Evolutionary conservation across 2,329 filamentous ascomycete species (phyloP).

Genomic region (Aspergillus uvarum): DNA sequence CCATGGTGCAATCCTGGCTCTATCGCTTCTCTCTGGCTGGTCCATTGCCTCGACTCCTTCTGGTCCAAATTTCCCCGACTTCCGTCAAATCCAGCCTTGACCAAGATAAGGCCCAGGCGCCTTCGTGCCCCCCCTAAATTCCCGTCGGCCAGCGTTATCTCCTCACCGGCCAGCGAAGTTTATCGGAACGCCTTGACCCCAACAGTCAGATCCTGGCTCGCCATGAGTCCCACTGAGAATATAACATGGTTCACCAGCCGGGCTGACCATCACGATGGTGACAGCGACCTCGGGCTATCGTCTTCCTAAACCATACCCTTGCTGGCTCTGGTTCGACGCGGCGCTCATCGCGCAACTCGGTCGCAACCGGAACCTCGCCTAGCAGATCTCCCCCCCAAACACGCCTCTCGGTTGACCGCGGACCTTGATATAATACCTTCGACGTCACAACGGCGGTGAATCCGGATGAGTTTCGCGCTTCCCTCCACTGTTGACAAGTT

Average conservation of each 20-base stretch:
- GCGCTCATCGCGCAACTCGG: slow-evolving; percentile 3
- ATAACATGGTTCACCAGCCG: slow-evolving; percentile 4
- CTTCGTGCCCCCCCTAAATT: slow-evolving; percentile 5
- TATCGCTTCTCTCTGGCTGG: slow-evolving; percentile 19
- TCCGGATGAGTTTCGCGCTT: not conserved
- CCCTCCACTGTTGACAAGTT: not conserved
- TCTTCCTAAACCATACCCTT: not conserved
- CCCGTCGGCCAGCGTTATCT: slow-evolving; percentile 2
- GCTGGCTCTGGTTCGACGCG: not conserved
- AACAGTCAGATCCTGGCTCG: not conserved
- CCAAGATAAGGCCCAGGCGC: not conserved
- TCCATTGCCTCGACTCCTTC: slow-evolving; percentile 8
- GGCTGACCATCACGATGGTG: not conserved
- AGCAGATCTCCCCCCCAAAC: not conserved
- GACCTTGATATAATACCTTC: slow-evolving; percentile 3
- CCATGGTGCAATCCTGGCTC: slow-evolving; percentile 5
- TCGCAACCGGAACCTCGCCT: not conserved
- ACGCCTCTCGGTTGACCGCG: not conserved
- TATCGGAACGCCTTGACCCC: slow-evolving; percentile 7
- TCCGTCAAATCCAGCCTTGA: slow-evolving; percentile 7
- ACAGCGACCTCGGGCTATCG: not conserved
- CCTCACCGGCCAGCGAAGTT: slow-evolving; percentile 2
- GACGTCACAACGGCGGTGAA: slow-evolving; percentile 16
- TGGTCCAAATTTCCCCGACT: not conserved
- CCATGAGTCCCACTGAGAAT: slow-evolving; percentile 1